Base-by-base conservation (phyloP, 2,329 filamentous ascomycete species). In the Penicillium sp. region DNA sequence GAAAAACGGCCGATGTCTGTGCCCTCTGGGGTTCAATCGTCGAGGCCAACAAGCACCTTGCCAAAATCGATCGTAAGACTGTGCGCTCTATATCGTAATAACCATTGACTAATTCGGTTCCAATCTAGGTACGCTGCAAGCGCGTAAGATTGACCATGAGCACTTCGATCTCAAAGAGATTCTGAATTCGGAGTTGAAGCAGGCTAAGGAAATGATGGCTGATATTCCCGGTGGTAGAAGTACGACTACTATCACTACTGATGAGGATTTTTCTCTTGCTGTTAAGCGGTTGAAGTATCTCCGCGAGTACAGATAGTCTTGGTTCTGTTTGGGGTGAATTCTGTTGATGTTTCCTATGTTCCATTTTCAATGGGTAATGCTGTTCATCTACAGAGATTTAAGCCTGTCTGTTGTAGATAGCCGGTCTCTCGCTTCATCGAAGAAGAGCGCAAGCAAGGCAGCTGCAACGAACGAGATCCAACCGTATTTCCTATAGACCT, bases 11-110 rank as follows among this genome's bases (percentile, higher is more conserved):
- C 9, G 48, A 50, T 15, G 32, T 41, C 5, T 50, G 43, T 26
- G 43, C 43, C n/a, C 31, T 47, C 31, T 50, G 48, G 48, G 48
- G 37, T 32, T 43, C 43, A 42, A 35, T 50, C 6, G 43, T 50
- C 12, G 24, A 47, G 6, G 48, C 48, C 26, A 47, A 50, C 15
- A 37, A 40, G 12, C 26, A 50, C 12, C 37, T 50, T 8, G 15
- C 21, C 4, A 37, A 47, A 34, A 29, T 47, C 10, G 37, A 50
- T 32, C 37, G 48, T 50, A 33, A 37, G 48, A 28, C 15, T 9
- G 32, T 17, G n/a, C 15, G 5, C 10, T 21, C 9, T 21, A 6
- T 12, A n/a, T 32, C 17, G 13, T 33, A 21, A n/a, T 8, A 17
- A 21, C 17, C 6, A 19, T 37, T 50, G 21, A 50, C 5, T 15